Evolutionary conservation across 2,329 filamentous ascomycete genomes (phyloP).

Genomic region (Dactylellina parvicollis): DNA sequence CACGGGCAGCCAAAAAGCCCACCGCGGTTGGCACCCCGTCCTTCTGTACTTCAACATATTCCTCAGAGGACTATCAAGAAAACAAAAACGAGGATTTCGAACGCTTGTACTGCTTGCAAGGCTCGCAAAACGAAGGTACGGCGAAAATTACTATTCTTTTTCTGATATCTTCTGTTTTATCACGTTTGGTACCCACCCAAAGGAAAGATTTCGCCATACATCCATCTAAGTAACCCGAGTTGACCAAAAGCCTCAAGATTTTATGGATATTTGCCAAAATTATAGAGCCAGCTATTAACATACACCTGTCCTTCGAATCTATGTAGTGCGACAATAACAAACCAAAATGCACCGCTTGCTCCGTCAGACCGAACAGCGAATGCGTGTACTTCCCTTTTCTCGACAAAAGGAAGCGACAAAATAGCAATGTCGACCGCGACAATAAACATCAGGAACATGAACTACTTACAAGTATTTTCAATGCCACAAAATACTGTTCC

Average conservation of each 20-base stretch:
- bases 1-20: conserved; percentile 42
- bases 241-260: neutral
- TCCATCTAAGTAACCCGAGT: neutral
- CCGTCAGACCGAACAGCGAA: conserved; percentile 41
- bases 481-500: conserved; percentile 45
- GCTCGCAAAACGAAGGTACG: conserved; percentile 52
- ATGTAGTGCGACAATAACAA: conserved; percentile 52
- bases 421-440: conserved; percentile 27
- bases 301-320: neutral
- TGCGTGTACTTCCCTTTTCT: conserved; percentile 51
- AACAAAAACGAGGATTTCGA: conserved; percentile 50
- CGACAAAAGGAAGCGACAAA: conserved; percentile 49
- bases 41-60: conserved; percentile 50
- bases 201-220: no score
- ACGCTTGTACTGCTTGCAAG: conserved; percentile 51
- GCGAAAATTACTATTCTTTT: neutral
- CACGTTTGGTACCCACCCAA: no score
- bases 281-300: neutral
- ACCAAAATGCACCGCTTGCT: conserved; percentile 47
- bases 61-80: conserved; percentile 50
- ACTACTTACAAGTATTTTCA: conserved; percentile 38
- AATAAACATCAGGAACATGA: conserved; percentile 24
- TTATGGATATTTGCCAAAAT: neutral
- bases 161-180: no score
- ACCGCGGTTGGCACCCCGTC: conserved; percentile 44